Conservation (phyloP, 75 land plant genomes). For the Isoetes taiwanensis region DNA sequence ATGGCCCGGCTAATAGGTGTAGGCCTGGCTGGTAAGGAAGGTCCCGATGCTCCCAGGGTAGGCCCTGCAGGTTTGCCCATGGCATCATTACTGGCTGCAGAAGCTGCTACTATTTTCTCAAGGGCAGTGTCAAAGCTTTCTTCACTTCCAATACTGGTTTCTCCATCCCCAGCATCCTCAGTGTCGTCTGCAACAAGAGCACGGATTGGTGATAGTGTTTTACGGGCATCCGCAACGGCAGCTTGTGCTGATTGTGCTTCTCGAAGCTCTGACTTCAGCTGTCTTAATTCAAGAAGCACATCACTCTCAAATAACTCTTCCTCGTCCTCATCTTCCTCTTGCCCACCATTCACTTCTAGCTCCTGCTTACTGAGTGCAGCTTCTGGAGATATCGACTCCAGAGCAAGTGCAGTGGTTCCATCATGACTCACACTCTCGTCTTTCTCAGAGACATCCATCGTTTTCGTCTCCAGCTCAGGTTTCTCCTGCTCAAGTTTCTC, state of each 20-base stretch:
- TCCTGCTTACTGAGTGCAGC: background rate
- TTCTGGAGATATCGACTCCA: background rate
- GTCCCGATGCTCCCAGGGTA: conserved; percentile 11
- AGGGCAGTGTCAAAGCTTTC: conserved; percentile 18
- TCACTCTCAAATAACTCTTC: conserved; percentile 7
- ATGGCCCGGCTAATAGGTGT: conserved; percentile 54
- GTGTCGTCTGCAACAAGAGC: no score
- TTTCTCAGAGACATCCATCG: background rate
- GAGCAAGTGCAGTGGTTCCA: no score
- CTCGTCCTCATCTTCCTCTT: conserved; percentile 6
- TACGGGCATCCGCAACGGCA: background rate
- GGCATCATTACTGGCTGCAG: background rate
- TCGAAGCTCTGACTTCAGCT: no score
- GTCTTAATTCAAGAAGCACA: no score
- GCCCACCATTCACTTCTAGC: conserved; percentile 1
- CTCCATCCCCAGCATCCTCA: background rate
- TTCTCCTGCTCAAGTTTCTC: background rate
- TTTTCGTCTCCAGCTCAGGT: background rate
- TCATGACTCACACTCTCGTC: no score
- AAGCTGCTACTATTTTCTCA: conserved; percentile 6
- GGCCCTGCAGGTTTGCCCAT: background rate
- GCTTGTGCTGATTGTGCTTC: conserved; percentile 8
- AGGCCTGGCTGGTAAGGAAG: conserved; percentile 37
- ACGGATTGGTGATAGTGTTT: background rate
- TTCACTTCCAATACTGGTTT: background rate